Base-by-base conservation (phyloP, 2,329 filamentous ascomycete species). In the Colletotrichum simmondsii region DNA sequence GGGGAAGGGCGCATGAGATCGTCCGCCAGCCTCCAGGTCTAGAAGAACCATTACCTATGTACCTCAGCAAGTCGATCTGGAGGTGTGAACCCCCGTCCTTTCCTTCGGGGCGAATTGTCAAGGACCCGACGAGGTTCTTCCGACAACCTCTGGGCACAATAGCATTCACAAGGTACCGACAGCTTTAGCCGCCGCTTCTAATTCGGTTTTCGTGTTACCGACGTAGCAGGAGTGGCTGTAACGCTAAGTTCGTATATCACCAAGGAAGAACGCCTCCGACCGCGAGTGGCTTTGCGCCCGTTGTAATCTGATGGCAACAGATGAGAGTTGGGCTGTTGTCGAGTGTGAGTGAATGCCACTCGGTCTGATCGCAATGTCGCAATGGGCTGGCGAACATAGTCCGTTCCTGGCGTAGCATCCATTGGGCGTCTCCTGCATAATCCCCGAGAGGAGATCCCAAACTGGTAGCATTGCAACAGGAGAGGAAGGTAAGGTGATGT, bases 291-390 rank as follows among this genome's bases (percentile, higher is more conserved):
- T 28, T 37, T 28, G 37, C 52, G 26, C 42, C 70, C 42, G 53
- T 56, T 32, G 52, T 54, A 16, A n/a, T 26, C 65, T 42, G 24
- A 49, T 65, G 32, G 58, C 42, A 30, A 30, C 66, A 30, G 30
- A 22, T 56, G 56, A 56, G 24, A 65, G 35, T 61, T 22, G n/a
- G 46, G 24, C 46, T 22, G 12, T 57, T 11, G 42, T 16, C 8
- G 14, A 42, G 37, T 42, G 30, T 53, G 42, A 19, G 28, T 19
- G n/a, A 52, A 26, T 62, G 58, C 14, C 52, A 32, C 58, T 19
- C 6, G 42, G 49, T 63, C 49, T 72, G 54, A 57, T 61, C 60
- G 67, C 67, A 37, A 28, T 24, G 56, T 66, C 32, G 66, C n/a
- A 49, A n/a, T 14, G 53, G 46, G 46, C 22, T 37, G 46, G 37